Evolutionary conservation across 2,329 filamentous ascomycete genomes (phyloP).

Genomic region (Colletotrichum aenigma): DNA sequence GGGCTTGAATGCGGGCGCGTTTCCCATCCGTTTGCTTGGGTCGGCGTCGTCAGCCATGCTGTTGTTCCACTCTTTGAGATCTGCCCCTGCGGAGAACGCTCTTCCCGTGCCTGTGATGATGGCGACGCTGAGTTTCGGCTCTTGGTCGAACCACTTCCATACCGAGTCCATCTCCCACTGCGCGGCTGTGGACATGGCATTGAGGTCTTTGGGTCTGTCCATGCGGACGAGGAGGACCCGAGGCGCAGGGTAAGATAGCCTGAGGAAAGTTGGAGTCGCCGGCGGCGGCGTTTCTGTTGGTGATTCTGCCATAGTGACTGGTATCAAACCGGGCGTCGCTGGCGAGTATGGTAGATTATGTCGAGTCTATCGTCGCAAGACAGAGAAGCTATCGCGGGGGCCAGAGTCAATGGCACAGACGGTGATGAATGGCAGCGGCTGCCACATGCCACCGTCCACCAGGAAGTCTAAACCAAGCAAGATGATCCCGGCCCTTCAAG

Average conservation of each 20-base stretch:
- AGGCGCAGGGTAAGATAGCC: constrained; percentile 42
- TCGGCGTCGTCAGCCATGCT: constrained; percentile 24
- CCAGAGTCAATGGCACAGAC: neutral
- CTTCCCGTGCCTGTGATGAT: constrained; percentile 56
- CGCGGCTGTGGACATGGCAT: constrained; percentile 43
- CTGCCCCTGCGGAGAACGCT: constrained; percentile 60
- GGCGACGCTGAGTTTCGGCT: constrained; percentile 50
- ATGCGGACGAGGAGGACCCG: constrained; percentile 44
- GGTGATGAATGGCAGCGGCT: neutral
- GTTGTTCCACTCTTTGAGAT: constrained; percentile 54
- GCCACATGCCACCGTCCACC: neutral
- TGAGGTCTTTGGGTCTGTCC: constrained; percentile 41
- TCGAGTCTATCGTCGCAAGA: neutral
- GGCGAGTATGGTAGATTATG: neutral
- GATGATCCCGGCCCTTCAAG: neutral
- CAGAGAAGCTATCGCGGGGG: neutral
- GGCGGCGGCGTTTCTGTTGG: constrained; percentile 35
- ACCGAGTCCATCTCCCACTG: constrained; percentile 46
- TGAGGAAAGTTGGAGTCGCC: constrained; percentile 34
- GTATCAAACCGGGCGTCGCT: neutral
- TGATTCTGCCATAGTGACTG: neutral
- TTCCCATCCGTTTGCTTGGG: constrained; percentile 21
- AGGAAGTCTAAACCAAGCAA: neutral
- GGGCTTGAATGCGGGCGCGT: constrained; percentile 13
- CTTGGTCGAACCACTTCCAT: constrained; percentile 60